A percentile compares a stretch with the other conserved stretches of the same genome.
These are phyloP conservation scores for Striga asiatica DNA, from an alignment of 257 asterid species.

Conservation along the genomic window DNA sequence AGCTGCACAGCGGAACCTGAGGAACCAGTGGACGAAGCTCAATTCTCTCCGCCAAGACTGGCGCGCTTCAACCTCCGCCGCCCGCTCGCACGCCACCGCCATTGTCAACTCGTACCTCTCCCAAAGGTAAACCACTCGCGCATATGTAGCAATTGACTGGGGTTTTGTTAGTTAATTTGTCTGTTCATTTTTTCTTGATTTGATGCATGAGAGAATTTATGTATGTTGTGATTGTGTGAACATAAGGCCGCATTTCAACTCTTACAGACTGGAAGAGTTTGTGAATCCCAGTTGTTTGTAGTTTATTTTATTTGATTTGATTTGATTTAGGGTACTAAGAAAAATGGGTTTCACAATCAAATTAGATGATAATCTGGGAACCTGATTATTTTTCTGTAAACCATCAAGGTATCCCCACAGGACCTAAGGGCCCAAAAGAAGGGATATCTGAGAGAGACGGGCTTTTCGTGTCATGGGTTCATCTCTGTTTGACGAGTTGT, in stretches of 20 bases:
- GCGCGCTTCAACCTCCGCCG: constrained; percentile 44
- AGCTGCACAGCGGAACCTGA: constrained; percentile 67
- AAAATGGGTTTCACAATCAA: no score
- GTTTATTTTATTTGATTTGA: no score
- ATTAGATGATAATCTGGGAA: not conserved
- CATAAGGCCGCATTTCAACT: no score
- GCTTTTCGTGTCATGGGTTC: not conserved
- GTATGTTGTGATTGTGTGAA: no score
- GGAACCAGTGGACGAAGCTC: constrained; percentile 85
- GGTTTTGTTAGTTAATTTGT: not conserved
- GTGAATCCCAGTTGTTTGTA: no score
- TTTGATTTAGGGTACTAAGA: no score
- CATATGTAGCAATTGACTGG: not conserved
- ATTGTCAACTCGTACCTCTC: constrained; percentile 70
- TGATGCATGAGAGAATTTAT: no score
- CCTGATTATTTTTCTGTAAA: not conserved
- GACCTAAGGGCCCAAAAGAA: not conserved
- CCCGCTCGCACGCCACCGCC: constrained; percentile 63
- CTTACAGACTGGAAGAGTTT: no score
- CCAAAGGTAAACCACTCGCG: constrained; percentile 29
- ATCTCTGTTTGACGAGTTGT: not conserved
- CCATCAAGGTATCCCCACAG: not conserved
- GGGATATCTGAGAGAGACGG: not conserved
- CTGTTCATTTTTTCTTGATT: no score
- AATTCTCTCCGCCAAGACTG: constrained; percentile 51